Percentiles rank a stretch among this genome's conserved stretches.
Evolutionary conservation across 257 asterid genomes (phyloP).

Genomic region (Sherardia arvensis): DNA sequence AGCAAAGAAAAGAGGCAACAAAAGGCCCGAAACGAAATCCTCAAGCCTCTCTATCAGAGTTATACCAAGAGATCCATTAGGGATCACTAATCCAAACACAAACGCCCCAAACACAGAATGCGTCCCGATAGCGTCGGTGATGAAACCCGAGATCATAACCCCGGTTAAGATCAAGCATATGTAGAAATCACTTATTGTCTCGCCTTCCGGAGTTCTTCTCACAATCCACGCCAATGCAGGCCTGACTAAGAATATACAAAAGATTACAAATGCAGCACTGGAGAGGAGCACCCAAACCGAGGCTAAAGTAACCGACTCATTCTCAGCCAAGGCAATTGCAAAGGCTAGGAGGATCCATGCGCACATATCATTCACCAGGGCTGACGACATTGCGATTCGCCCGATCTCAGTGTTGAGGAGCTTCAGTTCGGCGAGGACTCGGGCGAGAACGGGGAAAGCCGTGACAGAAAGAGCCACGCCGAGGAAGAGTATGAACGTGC

Average conservation of each 20-base stretch:
- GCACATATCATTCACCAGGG: slow-evolving; percentile 83
- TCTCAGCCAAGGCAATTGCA: slow-evolving; percentile 82
- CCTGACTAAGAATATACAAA: slow-evolving; percentile 46
- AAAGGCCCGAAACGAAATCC: slow-evolving; percentile 79
- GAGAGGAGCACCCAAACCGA: slow-evolving; percentile 76
- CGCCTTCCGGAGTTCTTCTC: slow-evolving; percentile 63
- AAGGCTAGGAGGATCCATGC: slow-evolving; percentile 79
- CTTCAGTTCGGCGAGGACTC: slow-evolving; percentile 82
- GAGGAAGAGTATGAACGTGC: slow-evolving; percentile 82
- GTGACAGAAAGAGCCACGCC: slow-evolving; percentile 86
- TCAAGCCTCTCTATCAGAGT: slow-evolving; percentile 74
- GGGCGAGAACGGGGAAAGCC: slow-evolving; percentile 85
- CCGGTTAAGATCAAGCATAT: slow-evolving; percentile 74
- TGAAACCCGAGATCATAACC: slow-evolving; percentile 77
- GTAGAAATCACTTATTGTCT: slow-evolving; percentile 55
- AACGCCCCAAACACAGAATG: slow-evolving; percentile 96
- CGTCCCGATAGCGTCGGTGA: slow-evolving; percentile 89
- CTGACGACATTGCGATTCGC: slow-evolving; percentile 73
- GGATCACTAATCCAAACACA: slow-evolving; percentile 73
- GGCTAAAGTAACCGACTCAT: slow-evolving; percentile 46
- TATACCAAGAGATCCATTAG: slow-evolving; percentile 78
- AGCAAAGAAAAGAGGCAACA: slow-evolving; percentile 81
- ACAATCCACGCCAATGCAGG: slow-evolving; percentile 49
- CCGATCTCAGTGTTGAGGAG: slow-evolving; percentile 89
- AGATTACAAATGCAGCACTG: slow-evolving; percentile 39